Evolutionary conservation across 129 eudicot genomes (phyloP).

Genomic region (Solidago caesia): DNA sequence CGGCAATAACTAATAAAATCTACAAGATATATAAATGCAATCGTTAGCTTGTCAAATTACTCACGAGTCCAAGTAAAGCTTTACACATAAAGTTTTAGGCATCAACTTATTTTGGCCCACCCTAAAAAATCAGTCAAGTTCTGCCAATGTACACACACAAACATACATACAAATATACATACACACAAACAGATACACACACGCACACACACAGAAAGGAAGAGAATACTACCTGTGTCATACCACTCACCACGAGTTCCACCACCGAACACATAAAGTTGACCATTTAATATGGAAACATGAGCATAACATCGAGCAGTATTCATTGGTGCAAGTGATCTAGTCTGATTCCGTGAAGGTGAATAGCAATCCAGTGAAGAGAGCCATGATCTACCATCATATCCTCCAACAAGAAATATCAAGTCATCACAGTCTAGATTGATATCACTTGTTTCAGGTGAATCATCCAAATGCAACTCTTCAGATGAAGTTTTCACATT

Average conservation of each 20-base stretch:
- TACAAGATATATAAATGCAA: too few relatives aligned
- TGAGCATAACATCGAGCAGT: slow-evolving; percentile 55
- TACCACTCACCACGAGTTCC: slow-evolving; percentile 59
- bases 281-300: slow-evolving; percentile 49
- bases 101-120: too few relatives aligned
- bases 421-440: slow-evolving; percentile 41
- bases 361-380: slow-evolving; percentile 56
- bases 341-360: slow-evolving; percentile 45
- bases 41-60: too few relatives aligned
- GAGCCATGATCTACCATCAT: slow-evolving; percentile 62
- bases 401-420: slow-evolving; percentile 66
- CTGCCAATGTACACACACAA: too few relatives aligned
- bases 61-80: too few relatives aligned
- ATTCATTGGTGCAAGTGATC: slow-evolving; percentile 54
- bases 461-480: slow-evolving; percentile 21
- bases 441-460: slow-evolving; percentile 24
- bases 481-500: background rate
- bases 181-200: too few relatives aligned
- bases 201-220: background rate
- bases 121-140: too few relatives aligned
- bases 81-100: too few relatives aligned
- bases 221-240: slow-evolving; percentile 55
- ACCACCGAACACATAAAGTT: slow-evolving; percentile 76
- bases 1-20: too few relatives aligned
- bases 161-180: too few relatives aligned